Evolutionary conservation across 2,329 filamentous ascomycete genomes (phyloP), one percentile per base, ranked within the genome.

Genomic region (Pseudogymnoascus sp.): DNA sequence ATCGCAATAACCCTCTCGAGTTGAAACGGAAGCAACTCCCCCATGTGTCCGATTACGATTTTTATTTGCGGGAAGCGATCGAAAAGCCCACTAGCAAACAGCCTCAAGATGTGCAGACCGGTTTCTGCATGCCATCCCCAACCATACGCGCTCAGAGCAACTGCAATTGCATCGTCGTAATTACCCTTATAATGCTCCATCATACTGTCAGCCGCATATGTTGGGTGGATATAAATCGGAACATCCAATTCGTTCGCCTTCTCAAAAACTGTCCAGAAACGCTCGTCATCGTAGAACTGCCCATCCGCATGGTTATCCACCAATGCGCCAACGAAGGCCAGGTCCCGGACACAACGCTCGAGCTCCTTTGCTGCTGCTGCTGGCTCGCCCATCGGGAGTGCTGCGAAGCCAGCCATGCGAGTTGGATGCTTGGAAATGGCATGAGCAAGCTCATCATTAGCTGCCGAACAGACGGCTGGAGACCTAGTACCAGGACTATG

Each of bases 81-180:
- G 64, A 86, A 86, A 1, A 84, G 66, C 1, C 82, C 81, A 0
- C 75, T 72, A 1, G 79, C 77, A 65, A 77, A 85, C 1, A 86
- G 74, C 10, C 76, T 73, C 13, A 83, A 66, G 6, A 82, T 66
- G 59, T 80, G 78, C 33, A 83, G 67, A 0, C 75, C 81, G 0
- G 78, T 79, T 8, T 81, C 77, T 5, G 71, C 71, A 66, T 84
- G 82, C 78, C 81, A 83, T 5, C 79, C 80, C 71, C 76, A 81
- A 0, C 75, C 78, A 41, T 71, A 76, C 12, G 74, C 72, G 7
- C 74, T 74, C 59, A 83, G 70, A 8, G 71, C 68, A 12, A 62
- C 25, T 1, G 70, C 72, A 0, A 73, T 70, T 0, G 60, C 62
- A 1, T 69, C 63, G 12, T 67, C 62, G 60, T 74, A 75, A 36